These are phyloP conservation scores for Mycena maculata DNA, from an alignment of 768 basidiomycete species.

Conservation along the genomic window DNA sequence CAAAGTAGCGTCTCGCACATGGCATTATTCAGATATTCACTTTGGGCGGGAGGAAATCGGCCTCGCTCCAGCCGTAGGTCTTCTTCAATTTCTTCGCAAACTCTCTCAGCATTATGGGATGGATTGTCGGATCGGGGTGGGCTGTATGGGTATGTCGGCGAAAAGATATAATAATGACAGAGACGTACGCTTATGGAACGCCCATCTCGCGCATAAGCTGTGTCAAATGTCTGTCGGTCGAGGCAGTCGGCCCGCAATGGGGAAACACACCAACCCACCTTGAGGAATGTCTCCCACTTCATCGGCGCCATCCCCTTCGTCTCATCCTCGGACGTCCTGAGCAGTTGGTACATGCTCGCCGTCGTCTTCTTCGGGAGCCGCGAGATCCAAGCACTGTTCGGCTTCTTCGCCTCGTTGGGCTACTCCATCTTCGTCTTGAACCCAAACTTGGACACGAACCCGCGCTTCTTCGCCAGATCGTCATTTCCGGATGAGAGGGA, in stretches of 20 bases:
- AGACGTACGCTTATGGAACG: slow-evolving; percentile 75
- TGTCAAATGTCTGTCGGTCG: background rate
- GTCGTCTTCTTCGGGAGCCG: slow-evolving; percentile 54
- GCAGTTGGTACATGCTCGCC: slow-evolving; percentile 72
- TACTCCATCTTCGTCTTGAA: no score
- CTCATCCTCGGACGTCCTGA: slow-evolving; percentile 66
- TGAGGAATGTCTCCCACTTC: slow-evolving; percentile 85
- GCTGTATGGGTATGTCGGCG: slow-evolving; percentile 53
- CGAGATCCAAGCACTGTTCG: background rate
- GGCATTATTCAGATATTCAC: no score
- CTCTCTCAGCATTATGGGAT: slow-evolving; percentile 58
- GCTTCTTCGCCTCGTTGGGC: no score
- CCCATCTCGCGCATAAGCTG: slow-evolving; percentile 86
- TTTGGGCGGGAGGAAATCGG: slow-evolving; percentile 55
- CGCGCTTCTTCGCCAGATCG: no score
- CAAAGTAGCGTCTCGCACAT: no score
- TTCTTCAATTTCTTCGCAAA: slow-evolving; percentile 69
- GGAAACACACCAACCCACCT: slow-evolving; percentile 53
- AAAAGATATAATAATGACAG: slow-evolving; percentile 9
- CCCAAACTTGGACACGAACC: no score
- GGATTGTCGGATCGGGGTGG: slow-evolving; percentile 77
- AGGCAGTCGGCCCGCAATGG: background rate
- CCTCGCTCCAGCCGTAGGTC: slow-evolving; percentile 74
- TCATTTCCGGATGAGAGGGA: slow-evolving; percentile 25
- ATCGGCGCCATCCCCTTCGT: slow-evolving; percentile 66